Evolutionary conservation across 768 basidiomycete genomes (phyloP), one percentile per base, ranked within the genome.

Genomic region (Pleurotus tuber-regium): DNA sequence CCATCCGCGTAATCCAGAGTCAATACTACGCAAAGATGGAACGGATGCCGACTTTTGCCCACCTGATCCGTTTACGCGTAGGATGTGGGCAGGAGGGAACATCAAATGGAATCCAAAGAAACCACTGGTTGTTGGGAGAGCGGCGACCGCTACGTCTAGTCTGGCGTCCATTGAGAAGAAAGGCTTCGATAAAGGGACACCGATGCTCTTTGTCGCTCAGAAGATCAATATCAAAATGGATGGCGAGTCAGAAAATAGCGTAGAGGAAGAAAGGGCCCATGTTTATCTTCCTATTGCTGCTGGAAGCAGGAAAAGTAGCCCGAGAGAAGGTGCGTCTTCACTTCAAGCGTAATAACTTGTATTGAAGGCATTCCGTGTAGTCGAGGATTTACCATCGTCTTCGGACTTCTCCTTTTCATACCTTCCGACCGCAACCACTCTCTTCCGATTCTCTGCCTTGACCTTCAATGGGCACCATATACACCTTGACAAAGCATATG

Each of bases 401-500:
- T 54, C 69, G 21, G 79, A 84, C 55, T 84, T 88, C 63, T 76
- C 80, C 3, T 84, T 89, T 64, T 73, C 69, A 25, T 90, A 83
- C 61, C 79, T 68, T 11, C 90, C 90, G 2, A 82, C 78, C 21
- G 66, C 82, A 29, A 82, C 84, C 7, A 89, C 86, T 0, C 70
- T 93, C 18, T 94, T 94, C 71, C 83, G 89, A 19, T 94, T 87
- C 68, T 92, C 89, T 4, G 89, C 91, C 16, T 72, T 94, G 19
- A 92, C 85, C 57, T 91, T 90, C 71, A 93, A 94, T 59, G 87
- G 81, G 10, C 91, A 94, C 57, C 77, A 83, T 57, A 89, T 94
- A 57, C 91, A 94, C 66, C 77, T 92, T 23, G 89, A 92, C 68
- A 81, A 82, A 52, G 80, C 84, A 19, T 90, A 84, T 61, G 81